Percentiles rank a stretch among this genome's conserved stretches.
These are phyloP conservation scores for Botryosphaeria agaves DNA, from an alignment of 2,329 filamentous ascomycete species.

Conservation along the genomic window DNA sequence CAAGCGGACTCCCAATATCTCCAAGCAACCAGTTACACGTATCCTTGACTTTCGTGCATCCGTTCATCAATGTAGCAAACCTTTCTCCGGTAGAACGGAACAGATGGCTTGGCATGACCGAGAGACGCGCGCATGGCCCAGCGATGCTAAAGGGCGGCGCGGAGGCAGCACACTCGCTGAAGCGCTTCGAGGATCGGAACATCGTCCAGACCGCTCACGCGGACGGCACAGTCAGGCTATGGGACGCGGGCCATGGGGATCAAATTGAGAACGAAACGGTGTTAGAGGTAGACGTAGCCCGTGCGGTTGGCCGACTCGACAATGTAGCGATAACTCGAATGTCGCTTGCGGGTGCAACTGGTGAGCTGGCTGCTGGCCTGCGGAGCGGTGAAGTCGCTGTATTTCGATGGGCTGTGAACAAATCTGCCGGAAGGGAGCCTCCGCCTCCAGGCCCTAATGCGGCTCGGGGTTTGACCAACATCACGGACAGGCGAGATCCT, in stretches of 20 bases:
- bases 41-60: conserved; percentile 75
- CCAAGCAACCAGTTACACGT: conserved; percentile 87
- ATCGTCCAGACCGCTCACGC: conserved; percentile 76
- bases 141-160: conserved; percentile 64
- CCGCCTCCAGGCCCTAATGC: conserved; percentile 29
- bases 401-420: conserved; percentile 77
- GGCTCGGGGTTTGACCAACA: conserved; percentile 45
- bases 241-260: conserved; percentile 83
- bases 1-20: conserved; percentile 75
- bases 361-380: conserved; percentile 72
- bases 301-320: conserved; percentile 63
- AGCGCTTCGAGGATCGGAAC: conserved; percentile 67
- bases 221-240: conserved; percentile 80
- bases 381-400: conserved; percentile 69
- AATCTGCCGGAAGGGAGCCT: conserved; percentile 47
- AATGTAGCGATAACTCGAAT: conserved; percentile 63
- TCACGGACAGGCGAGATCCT: conserved; percentile 55
- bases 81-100: conserved; percentile 61
- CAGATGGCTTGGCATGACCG: conserved; percentile 81
- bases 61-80: conserved; percentile 59
- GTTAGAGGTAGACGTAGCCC: conserved; percentile 72
- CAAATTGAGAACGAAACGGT: conserved; percentile 75
- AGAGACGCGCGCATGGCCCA: conserved; percentile 64
- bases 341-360: conserved; percentile 62
- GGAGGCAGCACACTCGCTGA: conserved; percentile 49